Evolutionary conservation across 2,329 filamentous ascomycete species (phyloP).

Genomic region (Botrytis deweyae): DNA sequence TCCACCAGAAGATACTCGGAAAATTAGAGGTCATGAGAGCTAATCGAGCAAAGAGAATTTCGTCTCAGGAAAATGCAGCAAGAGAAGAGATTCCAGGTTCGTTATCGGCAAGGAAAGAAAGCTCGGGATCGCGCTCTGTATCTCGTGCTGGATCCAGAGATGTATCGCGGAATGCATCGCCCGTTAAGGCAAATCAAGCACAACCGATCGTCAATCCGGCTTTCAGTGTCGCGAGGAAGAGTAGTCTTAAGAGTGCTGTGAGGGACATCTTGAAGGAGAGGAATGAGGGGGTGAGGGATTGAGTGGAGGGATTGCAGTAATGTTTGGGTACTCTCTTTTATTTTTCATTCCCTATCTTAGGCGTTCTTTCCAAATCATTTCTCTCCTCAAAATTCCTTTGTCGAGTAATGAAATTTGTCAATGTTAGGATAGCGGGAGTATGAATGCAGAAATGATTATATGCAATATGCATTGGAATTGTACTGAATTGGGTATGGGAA

Average conservation of each 20-base stretch:
- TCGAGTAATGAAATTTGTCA: constrained; percentile 3
- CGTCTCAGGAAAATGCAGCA: not conserved
- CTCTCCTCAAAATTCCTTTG: not conserved
- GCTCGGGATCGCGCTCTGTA: not conserved
- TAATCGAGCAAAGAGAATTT: constrained; percentile 2
- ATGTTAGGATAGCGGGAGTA: constrained; percentile 6
- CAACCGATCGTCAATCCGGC: constrained; percentile 7
- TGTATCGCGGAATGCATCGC: constrained; percentile 11
- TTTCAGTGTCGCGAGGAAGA: not conserved
- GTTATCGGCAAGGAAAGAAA: not conserved
- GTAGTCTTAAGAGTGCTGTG: constrained; percentile 15
- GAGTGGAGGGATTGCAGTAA: not conserved
- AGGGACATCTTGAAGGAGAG: constrained; percentile 8
- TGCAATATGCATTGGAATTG: constrained; percentile 14
- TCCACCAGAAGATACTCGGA: constrained; percentile 41
- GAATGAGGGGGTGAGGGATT: not conserved
- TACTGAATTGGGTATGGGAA: constrained; percentile 2
- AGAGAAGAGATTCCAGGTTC: not conserved
- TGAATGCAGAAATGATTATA: constrained; percentile 10
- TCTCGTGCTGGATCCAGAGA: constrained; percentile 4
- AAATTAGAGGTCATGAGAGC: constrained; percentile 34
- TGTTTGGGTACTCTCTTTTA: not conserved
- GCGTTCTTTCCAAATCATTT: not conserved
- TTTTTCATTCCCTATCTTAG: not conserved
- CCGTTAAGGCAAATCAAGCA: constrained; percentile 10